Base-by-base conservation (phyloP, 129 eudicot genomes). In the Flaveria brownii region DNA sequence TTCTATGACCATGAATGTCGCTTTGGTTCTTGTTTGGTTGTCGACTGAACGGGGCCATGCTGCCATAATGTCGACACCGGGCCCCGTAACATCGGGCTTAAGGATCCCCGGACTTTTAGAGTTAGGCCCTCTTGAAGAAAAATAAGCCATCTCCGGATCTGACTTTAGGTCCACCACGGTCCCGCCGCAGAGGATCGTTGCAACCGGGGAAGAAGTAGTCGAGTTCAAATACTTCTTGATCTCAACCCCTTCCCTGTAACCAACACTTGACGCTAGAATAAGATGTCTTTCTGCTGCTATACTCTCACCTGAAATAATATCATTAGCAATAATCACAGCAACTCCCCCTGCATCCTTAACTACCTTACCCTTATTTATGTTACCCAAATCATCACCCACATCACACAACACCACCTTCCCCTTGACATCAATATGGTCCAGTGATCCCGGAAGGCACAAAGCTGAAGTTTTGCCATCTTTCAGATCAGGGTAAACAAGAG, bases 41-140 rank as follows among this genome's bases (percentile, higher is more conserved):
- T 72, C 85, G 1, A 82, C 25, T 5, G 89, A 84, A 15, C 59
- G 5, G 1, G 82, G 82, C 91, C 91, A 84, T 11, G 91, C 91
- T n/a, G 91, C 84, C 11, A 87, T 85, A 61, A 87, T 82, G 80
- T 74, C 75, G 5, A 82, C 85, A 13, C 91, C 88, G 1, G 91
- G 91, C 17, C 91, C 91, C 1, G 80, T 50, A 30, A 84, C 79
- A 77, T 87, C 89, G 10, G 92, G 89, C 47, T 87, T 88, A 14
- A 88, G 65, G 49, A 88, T 85, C 16, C 92, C 89, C 0, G 81
- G 87, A 41, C 84, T 88, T 50, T 78, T 72, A 13, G 9, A 16
- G 75, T 75, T 85, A 1, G 92, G 92, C 41, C 92, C 92, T 66
- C 92, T 73, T 4, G 92, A 83, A 3, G 92, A 85, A 60, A 82